Evolutionary conservation across 2,329 filamentous ascomycete species (phyloP), one percentile per base, ranked within the genome.

Genomic region (Aspergillus latus): DNA sequence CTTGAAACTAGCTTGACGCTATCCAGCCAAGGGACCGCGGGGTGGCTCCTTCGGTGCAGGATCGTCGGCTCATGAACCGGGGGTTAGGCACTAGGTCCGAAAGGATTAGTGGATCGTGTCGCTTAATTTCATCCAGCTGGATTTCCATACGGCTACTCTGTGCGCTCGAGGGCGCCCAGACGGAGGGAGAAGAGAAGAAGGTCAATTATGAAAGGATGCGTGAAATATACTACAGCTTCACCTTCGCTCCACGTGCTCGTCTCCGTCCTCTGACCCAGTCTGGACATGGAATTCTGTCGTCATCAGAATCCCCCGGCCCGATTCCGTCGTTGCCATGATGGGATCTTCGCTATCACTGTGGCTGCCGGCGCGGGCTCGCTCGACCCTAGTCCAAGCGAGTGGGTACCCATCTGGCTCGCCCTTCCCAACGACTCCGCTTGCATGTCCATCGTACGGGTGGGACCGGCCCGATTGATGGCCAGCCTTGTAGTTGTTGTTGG

Each of bases 221-320:
- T 21, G 21, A 21, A 21, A 21, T 21, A 21, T 21, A 21, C 21
- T 34, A 34, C 11, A 39, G 5, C n/a, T 13, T 26, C 28, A 10
- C 28, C n/a, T 2, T 11, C 30, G 28, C 21, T 16, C 21, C 6
- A 8, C 3, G 5, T 26, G 26, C 28, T 6, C 21, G 5, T 16
- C 11, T 4, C 43, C 50, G 21, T 46, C 3, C 5, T 26, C 32
- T 4, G 34, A 40, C 5, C 4, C 48, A 5, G 21, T 43, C 48
- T 43, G 21, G 21, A 52, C 50, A 39, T 46, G 21, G n/a, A 56
- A 40, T 42, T 45, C 58, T 16, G 30, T 57, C 26, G n/a, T 54
- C 44, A 49, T 61, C 49, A 44, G 52, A 16, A 59, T 59, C 15
- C 49, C 53, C 28, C 11, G 29, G 4, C 29, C 16, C 1, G 10